Base-by-base conservation (phyloP, 208 protist species). In the Leishmania aethiopica region DNA sequence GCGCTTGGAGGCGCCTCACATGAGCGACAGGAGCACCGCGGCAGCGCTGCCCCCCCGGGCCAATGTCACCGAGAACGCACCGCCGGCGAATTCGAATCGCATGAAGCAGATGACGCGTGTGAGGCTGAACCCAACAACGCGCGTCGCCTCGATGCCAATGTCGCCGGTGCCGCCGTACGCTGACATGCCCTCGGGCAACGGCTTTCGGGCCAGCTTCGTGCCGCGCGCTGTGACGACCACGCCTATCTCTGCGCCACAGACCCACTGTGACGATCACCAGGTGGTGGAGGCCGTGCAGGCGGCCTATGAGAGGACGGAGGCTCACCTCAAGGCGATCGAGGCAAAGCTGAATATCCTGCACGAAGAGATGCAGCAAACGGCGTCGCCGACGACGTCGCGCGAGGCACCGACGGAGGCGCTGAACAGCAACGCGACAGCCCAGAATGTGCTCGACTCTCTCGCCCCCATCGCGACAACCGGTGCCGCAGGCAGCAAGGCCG, bases 331-430 rank as follows among this genome's bases (percentile, higher is more conserved):
- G 60, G 79, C 67, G 1, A 85, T 96, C 25, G 83, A 90, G 80
- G 57, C 70, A 5, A 93, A 94, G 82, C 84, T 95, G 70, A 84
- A 81, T 4, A 45, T 53, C 10, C 90, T 95, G 82, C 92, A 93
- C 72, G 84, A 84, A 19, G 94, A 95, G 49, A 80, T 95, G 51
- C 80, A 86, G 72, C 82, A 78, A 25, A 42, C 88, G 45, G 47
- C 78, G 10, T 59, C 64, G 28, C n/a, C 79, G 3, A 17, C 60
- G 57, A n/a, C 73, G 40, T 40, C 79, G 72, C 37, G 40, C 66
- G 60, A 42, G 19, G 19, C 74, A 49, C 22, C 49, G 19, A 37
- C 60, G 0, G 37, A 28, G 3, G 40, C 59, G 37, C 57, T 2
- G 17, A 25, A 1, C 10, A 35, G 8, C 32, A 67, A 32, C 2